phyloP scores from a whole-genome alignment of 441 rosid genomes.

The Viola pubescens region DNA sequence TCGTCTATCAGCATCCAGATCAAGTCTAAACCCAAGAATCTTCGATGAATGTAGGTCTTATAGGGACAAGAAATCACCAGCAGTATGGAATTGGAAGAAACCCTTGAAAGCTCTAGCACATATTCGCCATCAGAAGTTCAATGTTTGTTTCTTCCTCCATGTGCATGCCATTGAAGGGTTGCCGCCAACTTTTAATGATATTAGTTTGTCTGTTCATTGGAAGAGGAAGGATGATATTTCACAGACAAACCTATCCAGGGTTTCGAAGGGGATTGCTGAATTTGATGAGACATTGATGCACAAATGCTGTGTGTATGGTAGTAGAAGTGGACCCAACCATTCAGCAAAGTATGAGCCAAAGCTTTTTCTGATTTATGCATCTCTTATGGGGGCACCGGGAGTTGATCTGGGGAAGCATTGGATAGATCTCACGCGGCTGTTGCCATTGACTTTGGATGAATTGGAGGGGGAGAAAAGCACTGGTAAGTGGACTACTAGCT shows the following conservation, averaged over 20 bases:
- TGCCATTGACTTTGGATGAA: conserved; percentile 57
- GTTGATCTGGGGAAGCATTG: conserved; percentile 56
- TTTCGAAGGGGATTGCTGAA: conserved; percentile 45
- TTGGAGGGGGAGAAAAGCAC: conserved; percentile 45
- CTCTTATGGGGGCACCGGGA: conserved; percentile 44
- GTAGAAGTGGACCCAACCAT: conserved; percentile 44
- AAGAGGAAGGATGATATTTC: conserved; percentile 60
- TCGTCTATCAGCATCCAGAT: conserved; percentile 20
- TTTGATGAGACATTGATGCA: conserved; percentile 65
- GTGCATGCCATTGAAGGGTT: conserved; percentile 73
- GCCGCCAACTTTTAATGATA: conserved; percentile 38
- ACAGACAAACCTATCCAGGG: conserved; percentile 42
- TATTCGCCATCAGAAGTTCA: conserved; percentile 43
- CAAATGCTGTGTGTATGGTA: conserved; percentile 50
- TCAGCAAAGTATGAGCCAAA: conserved; percentile 55
- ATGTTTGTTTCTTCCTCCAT: conserved; percentile 60
- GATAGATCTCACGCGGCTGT: conserved; percentile 71
- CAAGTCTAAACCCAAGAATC: conserved; percentile 19
- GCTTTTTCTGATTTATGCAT: conserved; percentile 48
- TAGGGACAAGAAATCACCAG: conserved; percentile 40
- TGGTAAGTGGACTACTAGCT: conserved; percentile 69
- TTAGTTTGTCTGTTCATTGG: conserved; percentile 53
- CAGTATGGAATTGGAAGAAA: conserved; percentile 73
- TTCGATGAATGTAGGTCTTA: conserved; percentile 15
- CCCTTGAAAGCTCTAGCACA: conserved; percentile 63